Evolutionary conservation across 2,329 filamentous ascomycete species (phyloP), one percentile per base, ranked within the genome.

Genomic region (Trichoderma simmonsii): DNA sequence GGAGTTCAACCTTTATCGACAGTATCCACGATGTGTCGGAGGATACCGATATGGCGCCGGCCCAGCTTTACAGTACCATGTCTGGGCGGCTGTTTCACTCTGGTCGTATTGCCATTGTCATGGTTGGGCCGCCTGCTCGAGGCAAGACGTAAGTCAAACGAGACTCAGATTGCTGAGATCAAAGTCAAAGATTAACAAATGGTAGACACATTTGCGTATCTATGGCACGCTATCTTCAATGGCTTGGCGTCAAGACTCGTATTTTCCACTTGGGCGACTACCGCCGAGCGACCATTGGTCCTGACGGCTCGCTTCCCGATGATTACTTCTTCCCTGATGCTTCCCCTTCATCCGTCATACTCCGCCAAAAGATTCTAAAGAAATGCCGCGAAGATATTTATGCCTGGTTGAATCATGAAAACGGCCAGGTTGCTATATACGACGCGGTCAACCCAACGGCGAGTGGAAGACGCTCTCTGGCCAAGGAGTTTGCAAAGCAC

Each of bases 311-410:
- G 71, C 92, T 99, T 18, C 97, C 96, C 1, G 93, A 97, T 74
- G 96, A 99, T 80, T 99, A 99, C 82, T 99, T 99, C 84, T 97
- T 95, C 80, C 92, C 97, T 30, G 95, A 98, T 79, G 95, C 97
- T 32, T 96, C 94, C 30, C 93, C 95, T 4, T 89, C 93, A 14
- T 97, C 96, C 1, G 93, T 98, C n/a, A 90, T 98, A 75, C 85
- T 99, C 64, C 91, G 96, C 39, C 96, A 98, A 81, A 98, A 98
- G 85, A 99, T 99, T 68, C 86, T 99, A 24, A 97, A 98, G 83
- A 97, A 97, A 80, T 99, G 96, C 77, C 91, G 96, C 72, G 95
- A 98, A 80, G 96, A 99, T 78, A 98, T 99, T 71, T 97, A 98
- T 79, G 91, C 92, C 70, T 99, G 97, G 86, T 85, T 99, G 59